Evolutionary conservation across 2,329 filamentous ascomycete species (phyloP), one percentile per base, ranked within the genome.

Genomic region (Stemphylium vesicarium): DNA sequence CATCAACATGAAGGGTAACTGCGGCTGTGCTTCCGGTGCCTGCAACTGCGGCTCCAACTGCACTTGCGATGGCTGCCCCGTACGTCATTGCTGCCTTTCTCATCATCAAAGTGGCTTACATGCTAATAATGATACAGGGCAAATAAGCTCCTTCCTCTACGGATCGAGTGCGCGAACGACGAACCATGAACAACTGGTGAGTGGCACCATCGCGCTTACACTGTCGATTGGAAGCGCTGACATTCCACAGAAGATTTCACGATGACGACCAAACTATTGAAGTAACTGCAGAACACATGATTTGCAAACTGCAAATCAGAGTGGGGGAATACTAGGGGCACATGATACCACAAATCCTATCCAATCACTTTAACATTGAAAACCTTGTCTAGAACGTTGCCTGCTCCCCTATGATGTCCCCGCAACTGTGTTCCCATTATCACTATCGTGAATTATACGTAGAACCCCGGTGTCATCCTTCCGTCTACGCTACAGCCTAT

Each of bases 11-110:
- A 64, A 60, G 53, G 63, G 63, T 38, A 65, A 68, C 64, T 69
- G 65, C 53, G 65, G 64, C 50, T 70, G 67, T 56, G 54, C 61
- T 45, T 53, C 63, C 15, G 61, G 59, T 15, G 44, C 54, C 43
- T 70, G 67, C 64, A 64, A 57, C 58, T 70, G 67, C 60, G 67
- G 65, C 32, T 22, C 56, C 8, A 50, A 24, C 42, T 70, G 67
- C 64, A 53, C 43, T 33, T 70, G 67, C 57, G 65, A 66, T 47
- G 60, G 52, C 56, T 70, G 65, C 64, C 65, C 65, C 32, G 67
- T 69, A 68, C 7, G 66, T 55, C 9, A 18, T 40, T 1, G 16
- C 31, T 26, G 6, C 15, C 16, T n/a, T 9, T 16, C 10, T 24
- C 7, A 35, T 24, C 7, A 35, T 10, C 8, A 9, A 16, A 20